phyloP scores from a whole-genome alignment of 73 alveolate genomes.

The Effrenium voratum region DNA sequence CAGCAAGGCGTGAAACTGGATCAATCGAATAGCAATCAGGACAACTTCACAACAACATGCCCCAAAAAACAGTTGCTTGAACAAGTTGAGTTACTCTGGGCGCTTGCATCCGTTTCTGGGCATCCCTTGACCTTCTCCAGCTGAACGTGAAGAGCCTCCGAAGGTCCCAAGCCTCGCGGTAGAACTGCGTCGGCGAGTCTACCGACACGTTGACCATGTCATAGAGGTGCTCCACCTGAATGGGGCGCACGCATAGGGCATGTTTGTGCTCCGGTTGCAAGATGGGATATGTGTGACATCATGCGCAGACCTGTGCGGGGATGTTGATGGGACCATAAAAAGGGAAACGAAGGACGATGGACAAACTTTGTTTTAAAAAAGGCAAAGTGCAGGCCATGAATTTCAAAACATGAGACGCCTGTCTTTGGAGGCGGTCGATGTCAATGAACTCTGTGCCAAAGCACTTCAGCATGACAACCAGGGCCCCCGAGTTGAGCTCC shows the following conservation, averaged over 20 bases:
- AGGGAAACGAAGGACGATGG: no score
- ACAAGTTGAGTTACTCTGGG: no score
- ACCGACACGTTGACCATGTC: background rate
- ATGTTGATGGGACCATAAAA: background rate
- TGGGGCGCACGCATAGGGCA: no score
- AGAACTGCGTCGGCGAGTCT: background rate
- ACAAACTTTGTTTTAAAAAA: background rate
- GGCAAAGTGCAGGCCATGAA: no score
- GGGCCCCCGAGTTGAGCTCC: background rate
- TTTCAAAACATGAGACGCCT: no score
- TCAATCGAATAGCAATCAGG: no score
- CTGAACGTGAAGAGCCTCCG: background rate
- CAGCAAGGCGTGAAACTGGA: no score
- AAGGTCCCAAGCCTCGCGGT: background rate
- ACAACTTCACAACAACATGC: no score
- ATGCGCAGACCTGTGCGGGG: no score
- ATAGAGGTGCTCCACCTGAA: background rate
- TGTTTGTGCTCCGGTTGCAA: background rate
- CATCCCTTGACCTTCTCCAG: background rate
- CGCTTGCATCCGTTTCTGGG: background rate
- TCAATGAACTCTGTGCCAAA: background rate
- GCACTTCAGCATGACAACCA: background rate
- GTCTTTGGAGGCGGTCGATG: background rate
- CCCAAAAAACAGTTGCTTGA: no score
- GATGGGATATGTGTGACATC: no score